A percentile compares a stretch with the other conserved stretches of the same genome.
phyloP scores from a whole-genome alignment of 768 basidiomycete genomes.

The Tricholoma flavovirens region DNA sequence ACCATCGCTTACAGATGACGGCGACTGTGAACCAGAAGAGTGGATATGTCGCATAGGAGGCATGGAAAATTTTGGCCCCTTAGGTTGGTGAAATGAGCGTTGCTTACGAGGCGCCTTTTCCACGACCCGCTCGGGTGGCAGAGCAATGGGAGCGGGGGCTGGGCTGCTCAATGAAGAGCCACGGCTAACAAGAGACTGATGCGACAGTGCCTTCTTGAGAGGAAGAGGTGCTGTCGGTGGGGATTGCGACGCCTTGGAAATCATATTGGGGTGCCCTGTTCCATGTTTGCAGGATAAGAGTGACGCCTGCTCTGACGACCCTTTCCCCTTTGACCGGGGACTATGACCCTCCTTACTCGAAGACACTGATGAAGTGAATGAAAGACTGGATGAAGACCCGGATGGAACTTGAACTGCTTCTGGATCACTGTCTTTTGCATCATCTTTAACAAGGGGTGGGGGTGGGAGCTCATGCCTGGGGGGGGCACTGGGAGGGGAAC shows the following conservation, averaged over 20 bases:
- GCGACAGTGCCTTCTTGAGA: slow-evolving; percentile 52
- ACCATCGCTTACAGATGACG: slow-evolving; percentile 17
- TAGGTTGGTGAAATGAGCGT: slow-evolving; percentile 58
- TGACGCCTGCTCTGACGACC: slow-evolving; percentile 18
- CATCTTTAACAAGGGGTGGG: slow-evolving; percentile 27
- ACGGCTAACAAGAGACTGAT: slow-evolving; percentile 44
- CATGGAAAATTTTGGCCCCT: slow-evolving; percentile 48
- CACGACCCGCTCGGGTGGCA: slow-evolving; percentile 19
- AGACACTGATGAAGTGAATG: slow-evolving; percentile 37
- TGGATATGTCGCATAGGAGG: slow-evolving; percentile 33
- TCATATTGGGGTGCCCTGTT: not conserved
- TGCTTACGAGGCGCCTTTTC: slow-evolving; percentile 43
- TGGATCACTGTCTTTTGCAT: slow-evolving; percentile 11
- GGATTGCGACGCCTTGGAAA: slow-evolving; percentile 10
- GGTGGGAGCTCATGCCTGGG: slow-evolving; percentile 43
- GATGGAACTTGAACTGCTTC: slow-evolving; percentile 12
- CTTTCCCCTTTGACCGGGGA: slow-evolving; percentile 23
- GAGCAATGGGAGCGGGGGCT: slow-evolving; percentile 23
- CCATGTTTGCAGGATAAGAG: slow-evolving; percentile 13
- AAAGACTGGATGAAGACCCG: slow-evolving; percentile 34
- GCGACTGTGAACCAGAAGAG: slow-evolving; percentile 22
- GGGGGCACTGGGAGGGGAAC: slow-evolving; percentile 42
- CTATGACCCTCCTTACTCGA: slow-evolving; percentile 26
- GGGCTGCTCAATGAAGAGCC: slow-evolving; percentile 21
- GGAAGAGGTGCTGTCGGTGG: slow-evolving; percentile 25